phyloP scores from a whole-genome alignment of 768 basidiomycete species.

The Myochromella boudieri region DNA sequence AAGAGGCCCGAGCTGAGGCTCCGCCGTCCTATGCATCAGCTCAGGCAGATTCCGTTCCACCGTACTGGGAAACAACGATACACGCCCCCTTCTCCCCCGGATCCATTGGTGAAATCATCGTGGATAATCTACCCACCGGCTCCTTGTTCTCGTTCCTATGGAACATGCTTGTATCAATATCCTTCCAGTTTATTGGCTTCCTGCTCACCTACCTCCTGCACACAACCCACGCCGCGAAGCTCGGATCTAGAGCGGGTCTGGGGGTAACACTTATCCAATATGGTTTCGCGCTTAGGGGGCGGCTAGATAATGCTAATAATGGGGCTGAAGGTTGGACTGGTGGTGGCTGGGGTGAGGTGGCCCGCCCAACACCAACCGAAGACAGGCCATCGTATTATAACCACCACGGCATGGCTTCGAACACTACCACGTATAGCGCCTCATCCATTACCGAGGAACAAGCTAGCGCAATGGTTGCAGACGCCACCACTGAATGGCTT shows the following conservation, averaged over 20 bases:
- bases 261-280: conserved; percentile 98
- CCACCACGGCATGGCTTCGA: conserved; percentile 13
- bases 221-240: conserved; percentile 89
- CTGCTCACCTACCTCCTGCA: conserved; percentile 91
- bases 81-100: conserved; percentile 78
- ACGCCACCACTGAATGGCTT: conserved; percentile 88
- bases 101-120: conserved; percentile 75
- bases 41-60: conserved; percentile 92
- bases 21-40: conserved; percentile 94
- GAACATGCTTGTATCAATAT: conserved; percentile 91
- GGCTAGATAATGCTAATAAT: conserved; percentile 41
- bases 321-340: conserved; percentile 29
- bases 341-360: conserved; percentile 28
- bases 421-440: conserved; percentile 11
- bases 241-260: conserved; percentile 90
- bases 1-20: conserved; percentile 77
- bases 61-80: conserved; percentile 98
- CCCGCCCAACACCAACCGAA: conserved; percentile 42
- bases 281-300: conserved; percentile 75
- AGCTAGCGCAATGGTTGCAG: conserved; percentile 40
- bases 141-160: conserved; percentile 85
- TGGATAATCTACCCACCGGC: conserved; percentile 85
- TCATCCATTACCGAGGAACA: conserved; percentile 34
- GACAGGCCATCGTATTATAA: conserved; percentile 47
- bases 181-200: conserved; percentile 97